Evolutionary conservation across 306 rosid species (phyloP), one percentile per base, ranked within the genome.

Genomic region (Carpinus fangiana): DNA sequence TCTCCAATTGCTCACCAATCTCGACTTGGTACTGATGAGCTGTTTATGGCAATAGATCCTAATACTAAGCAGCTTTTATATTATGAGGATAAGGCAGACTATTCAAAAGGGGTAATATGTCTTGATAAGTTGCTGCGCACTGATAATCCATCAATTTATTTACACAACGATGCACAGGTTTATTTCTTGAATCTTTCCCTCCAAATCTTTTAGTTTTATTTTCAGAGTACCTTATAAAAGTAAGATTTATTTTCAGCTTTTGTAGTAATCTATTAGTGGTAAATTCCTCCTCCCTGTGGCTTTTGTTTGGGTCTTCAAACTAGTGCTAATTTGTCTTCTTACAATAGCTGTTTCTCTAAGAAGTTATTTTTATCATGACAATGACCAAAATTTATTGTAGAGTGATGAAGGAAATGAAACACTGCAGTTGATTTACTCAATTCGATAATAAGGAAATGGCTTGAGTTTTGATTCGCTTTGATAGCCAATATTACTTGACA

Each of bases 1-100:
- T 84, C 93, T 80, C 92, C 86, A 67, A 86, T 84, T 79, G 87
- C 87, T 73, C 92, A 68, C 45, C 99, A 96, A 86, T 91, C 99
- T 87, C 96, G 98, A 77, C 94, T 96, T 57, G 99, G 99, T 73
- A 96, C 97, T 31, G 99, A 96, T 73, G 99, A 93, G 84, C 85
- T 96, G 67, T 93, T 93, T 64, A 82, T 96, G 93, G 98, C 98
- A 48, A 84, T 90, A 73, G 96, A 96, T 88, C 99, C 97, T 54
- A 62, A 76, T 85, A 90, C 93, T 54, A 90, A 96, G 82, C 99
- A 96, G 75, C 94, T 96, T 45, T 81, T 93, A 74, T 93, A 89
- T 83, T 96, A 96, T 64, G 98, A 93, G 90, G 97, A 96, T 72
- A 96, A 72, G 89, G 87, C 86, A 18, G 97, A 93, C 83, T 57